A percentile compares a stretch with the other conserved stretches of the same genome.
phyloP scores from a whole-genome alignment of 352 stramenopile species.

The Globisporangium apiculatum region DNA sequence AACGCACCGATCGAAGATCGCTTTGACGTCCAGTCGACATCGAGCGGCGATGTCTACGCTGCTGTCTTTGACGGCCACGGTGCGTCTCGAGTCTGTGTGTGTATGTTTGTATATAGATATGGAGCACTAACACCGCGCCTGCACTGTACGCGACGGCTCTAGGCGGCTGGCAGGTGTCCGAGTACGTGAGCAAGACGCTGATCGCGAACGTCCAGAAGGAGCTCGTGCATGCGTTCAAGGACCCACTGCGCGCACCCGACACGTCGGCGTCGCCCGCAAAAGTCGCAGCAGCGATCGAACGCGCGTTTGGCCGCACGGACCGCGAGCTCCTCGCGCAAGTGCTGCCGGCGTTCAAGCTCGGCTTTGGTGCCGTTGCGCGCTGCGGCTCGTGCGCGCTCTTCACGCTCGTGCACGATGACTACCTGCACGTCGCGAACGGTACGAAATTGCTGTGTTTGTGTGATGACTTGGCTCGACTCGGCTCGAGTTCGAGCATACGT shows the following conservation, averaged over 20 bases:
- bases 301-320: slow-evolving; percentile 84
- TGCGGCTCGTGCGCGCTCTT: slow-evolving; percentile 87
- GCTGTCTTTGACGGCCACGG: slow-evolving; percentile 89
- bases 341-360: slow-evolving; percentile 81
- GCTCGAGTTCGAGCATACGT: background rate
- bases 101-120: background rate
- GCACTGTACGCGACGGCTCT: background rate
- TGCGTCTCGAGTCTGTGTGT: slow-evolving; percentile 11
- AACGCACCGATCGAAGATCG: slow-evolving; percentile 81
- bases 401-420: slow-evolving; percentile 64
- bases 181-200: slow-evolving; percentile 78
- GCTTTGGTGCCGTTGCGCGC: slow-evolving; percentile 84
- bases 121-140: background rate
- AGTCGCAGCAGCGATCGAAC: slow-evolving; percentile 62
- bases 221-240: slow-evolving; percentile 43
- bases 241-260: slow-evolving; percentile 14
- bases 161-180: slow-evolving; percentile 90
- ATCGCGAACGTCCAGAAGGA: slow-evolving; percentile 78
- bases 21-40: slow-evolving; percentile 56
- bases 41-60: slow-evolving; percentile 71
- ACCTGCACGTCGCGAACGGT: slow-evolving; percentile 84
- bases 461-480: too few species aligned
- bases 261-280: slow-evolving; percentile 31
- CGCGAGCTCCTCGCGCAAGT: slow-evolving; percentile 80
- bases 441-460: background rate